A percentile compares a stretch with the other conserved stretches of the same genome.
phyloP scores from a whole-genome alignment of 164 flowering plant genomes.

The Dillenia turbinata region DNA sequence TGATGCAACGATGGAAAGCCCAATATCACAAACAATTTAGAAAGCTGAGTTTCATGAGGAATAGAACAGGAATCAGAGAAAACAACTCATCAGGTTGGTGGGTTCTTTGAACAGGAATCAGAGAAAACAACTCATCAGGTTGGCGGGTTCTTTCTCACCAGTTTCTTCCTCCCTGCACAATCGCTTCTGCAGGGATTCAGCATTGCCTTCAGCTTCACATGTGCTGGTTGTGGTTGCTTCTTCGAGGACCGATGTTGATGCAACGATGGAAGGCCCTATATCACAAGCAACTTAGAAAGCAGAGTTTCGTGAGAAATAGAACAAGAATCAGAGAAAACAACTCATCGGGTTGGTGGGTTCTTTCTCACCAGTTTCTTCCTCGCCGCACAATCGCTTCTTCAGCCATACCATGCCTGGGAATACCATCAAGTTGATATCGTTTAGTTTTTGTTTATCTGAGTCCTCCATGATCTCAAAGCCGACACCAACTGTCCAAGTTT shows the following conservation, averaged over 20 bases:
- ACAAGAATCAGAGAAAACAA: neutral
- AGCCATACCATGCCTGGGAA: conserved; percentile 85
- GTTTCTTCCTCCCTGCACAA: no score
- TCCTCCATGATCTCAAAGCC: conserved; percentile 67
- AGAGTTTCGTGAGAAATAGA: no score
- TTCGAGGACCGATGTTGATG: no score
- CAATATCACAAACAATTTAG: no score
- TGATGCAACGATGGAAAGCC: no score
- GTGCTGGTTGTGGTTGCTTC: no score
- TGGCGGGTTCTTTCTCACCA: conserved; percentile 11
- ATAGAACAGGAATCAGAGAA: no score
- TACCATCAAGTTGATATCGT: conserved; percentile 73
- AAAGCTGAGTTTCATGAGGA: no score
- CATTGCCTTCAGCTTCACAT: no score
- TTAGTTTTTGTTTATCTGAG: conserved; percentile 48
- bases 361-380: neutral
- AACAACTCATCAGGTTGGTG: conserved; percentile 9
- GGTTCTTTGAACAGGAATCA: no score
- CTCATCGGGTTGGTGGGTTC: conserved; percentile 11
- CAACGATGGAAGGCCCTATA: no score
- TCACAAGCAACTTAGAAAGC: no score
- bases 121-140: conserved; percentile 12
- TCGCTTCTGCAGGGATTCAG: conserved; percentile 62
- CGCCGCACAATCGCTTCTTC: conserved; percentile 40
- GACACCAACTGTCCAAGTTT: conserved; percentile 88